These are phyloP conservation scores for Fusarium keratoplasticum DNA, from an alignment of 2,329 filamentous ascomycete species.

Conservation along the genomic window DNA sequence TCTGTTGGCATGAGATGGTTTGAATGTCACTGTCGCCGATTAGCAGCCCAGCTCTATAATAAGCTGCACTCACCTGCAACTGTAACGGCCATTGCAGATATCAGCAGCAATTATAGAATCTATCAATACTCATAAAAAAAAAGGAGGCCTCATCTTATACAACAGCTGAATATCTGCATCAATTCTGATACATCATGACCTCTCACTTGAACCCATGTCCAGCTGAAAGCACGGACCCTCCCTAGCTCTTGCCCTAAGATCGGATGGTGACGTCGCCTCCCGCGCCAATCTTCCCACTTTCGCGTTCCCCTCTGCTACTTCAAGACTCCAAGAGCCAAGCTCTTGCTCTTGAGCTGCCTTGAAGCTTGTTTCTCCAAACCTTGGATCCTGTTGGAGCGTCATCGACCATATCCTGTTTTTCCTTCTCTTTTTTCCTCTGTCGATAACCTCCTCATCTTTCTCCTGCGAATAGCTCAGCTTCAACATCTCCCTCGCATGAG, in stretches of 20 bases:
- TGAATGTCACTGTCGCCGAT: neutral
- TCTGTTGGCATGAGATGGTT: neutral
- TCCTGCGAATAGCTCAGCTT: neutral
- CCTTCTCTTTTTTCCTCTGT: neutral
- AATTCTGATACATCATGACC: neutral
- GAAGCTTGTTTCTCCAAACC: slow-evolving; percentile 42
- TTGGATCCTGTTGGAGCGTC: slow-evolving; percentile 26
- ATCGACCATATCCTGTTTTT: slow-evolving; percentile 37
- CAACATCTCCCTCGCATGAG: slow-evolving; percentile 10
- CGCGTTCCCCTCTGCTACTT: slow-evolving; percentile 2
- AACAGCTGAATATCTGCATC: neutral
- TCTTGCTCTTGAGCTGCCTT: slow-evolving; percentile 4
- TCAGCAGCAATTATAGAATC: neutral
- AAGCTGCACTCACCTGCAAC: neutral
- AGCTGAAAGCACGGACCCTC: slow-evolving; percentile 17
- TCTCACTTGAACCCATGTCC: neutral
- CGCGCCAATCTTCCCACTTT: slow-evolving; percentile 13
- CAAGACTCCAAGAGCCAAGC: slow-evolving; percentile 11
- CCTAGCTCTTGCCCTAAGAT: slow-evolving; percentile 12
- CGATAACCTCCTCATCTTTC: neutral
- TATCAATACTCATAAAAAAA: neutral
- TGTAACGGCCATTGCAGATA: neutral
- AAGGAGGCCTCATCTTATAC: neutral
- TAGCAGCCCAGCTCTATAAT: neutral
- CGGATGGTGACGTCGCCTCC: slow-evolving; percentile 38